Percentiles rank a stretch among this genome's conserved stretches.
phyloP scores from a whole-genome alignment of 179 eudicot species.

The Spinacia oleracea region DNA sequence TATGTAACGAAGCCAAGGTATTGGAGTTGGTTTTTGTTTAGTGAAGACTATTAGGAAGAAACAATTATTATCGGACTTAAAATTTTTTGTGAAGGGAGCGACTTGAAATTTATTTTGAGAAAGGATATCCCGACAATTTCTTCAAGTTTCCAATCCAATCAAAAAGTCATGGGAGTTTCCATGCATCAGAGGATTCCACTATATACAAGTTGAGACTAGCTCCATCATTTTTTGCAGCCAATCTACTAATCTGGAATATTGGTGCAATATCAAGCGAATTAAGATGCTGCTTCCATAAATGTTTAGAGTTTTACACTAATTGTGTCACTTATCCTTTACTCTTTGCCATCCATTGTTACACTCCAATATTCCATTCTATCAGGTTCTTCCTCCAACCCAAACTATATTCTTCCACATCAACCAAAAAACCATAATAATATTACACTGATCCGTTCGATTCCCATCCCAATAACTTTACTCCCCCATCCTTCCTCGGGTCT shows the following conservation, averaged over 20 bases:
- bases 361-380: background rate
- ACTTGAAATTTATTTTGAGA: too few species aligned
- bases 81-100: too few species aligned
- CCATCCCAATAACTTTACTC: background rate
- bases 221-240: background rate
- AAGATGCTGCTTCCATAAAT: background rate
- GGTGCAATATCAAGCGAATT: background rate
- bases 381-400: too few species aligned
- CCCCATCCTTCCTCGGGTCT: too few species aligned
- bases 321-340: background rate
- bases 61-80: background rate
- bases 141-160: background rate
- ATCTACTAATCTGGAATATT: background rate
- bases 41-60: background rate
- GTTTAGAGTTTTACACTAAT: background rate
- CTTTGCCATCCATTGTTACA: background rate
- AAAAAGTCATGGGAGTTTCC: background rate
- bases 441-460: background rate
- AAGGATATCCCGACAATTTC: too few species aligned
- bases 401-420: background rate
- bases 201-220: background rate
- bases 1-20: background rate
- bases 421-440: too few species aligned
- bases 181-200: background rate
- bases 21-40: background rate